Percentiles rank a stretch among this genome's conserved stretches.
phyloP scores from a whole-genome alignment of 2,329 filamentous ascomycete genomes.

The Fusarium austroafricanum region DNA sequence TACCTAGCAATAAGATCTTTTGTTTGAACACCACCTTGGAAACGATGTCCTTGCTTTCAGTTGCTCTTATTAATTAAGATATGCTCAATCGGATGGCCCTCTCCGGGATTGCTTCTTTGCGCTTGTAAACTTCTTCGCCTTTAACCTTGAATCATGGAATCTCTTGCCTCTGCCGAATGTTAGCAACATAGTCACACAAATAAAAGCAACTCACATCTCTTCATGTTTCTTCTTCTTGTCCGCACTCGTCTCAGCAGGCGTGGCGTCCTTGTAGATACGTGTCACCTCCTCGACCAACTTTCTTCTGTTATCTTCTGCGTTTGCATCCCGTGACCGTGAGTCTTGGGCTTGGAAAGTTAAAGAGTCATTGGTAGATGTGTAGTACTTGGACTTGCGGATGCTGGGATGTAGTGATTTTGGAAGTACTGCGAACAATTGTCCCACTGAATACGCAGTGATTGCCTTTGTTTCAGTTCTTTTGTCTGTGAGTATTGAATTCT shows the following conservation, averaged over 20 bases:
- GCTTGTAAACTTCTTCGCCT: slow-evolving; percentile 61
- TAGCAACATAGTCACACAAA: not conserved
- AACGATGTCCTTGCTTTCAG: not conserved
- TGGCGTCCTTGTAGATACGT: slow-evolving; percentile 59
- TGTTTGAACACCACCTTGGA: no score
- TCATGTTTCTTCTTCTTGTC: slow-evolving; percentile 63
- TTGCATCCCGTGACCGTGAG: slow-evolving; percentile 63
- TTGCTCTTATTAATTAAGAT: not conserved
- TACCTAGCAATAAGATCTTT: not conserved
- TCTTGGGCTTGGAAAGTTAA: slow-evolving; percentile 68
- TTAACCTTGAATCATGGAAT: slow-evolving; percentile 59
- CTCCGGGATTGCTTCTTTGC: slow-evolving; percentile 63
- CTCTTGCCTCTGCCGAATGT: slow-evolving; percentile 56
- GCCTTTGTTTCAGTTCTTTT: slow-evolving; percentile 71
- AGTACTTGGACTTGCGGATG: slow-evolving; percentile 67
- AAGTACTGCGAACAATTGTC: slow-evolving; percentile 58
- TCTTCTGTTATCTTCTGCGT: slow-evolving; percentile 63
- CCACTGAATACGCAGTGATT: slow-evolving; percentile 63
- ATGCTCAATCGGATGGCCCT: slow-evolving; percentile 47
- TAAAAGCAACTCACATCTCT: slow-evolving; percentile 54
- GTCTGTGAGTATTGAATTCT: slow-evolving; percentile 56
- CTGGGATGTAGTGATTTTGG: slow-evolving; percentile 60
- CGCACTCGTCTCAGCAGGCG: slow-evolving; percentile 59
- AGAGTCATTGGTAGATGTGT: slow-evolving; percentile 62
- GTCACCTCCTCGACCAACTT: slow-evolving; percentile 63